Evolutionary conservation across 2,329 filamentous ascomycete genomes (phyloP).

Genomic region (Lachnellula willkommii): DNA sequence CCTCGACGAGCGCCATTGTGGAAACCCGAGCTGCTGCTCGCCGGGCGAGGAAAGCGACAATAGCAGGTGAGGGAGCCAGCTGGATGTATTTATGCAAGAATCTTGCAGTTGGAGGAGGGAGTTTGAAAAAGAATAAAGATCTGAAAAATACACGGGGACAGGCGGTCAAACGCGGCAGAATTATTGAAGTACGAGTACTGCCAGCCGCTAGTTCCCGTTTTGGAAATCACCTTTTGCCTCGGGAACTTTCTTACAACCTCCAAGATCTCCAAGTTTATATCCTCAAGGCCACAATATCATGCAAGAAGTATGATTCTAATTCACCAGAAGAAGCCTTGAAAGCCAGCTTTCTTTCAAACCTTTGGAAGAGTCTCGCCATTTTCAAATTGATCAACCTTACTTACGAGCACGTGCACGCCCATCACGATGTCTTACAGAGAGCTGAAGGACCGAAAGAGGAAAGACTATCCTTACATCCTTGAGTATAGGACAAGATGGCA

Average conservation of each 20-base stretch:
- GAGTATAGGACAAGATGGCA: constrained; percentile 87
- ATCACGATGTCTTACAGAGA: constrained; percentile 29
- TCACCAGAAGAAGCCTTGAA: too few relatives aligned
- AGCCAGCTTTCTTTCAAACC: too few relatives aligned
- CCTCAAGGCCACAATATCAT: too few relatives aligned
- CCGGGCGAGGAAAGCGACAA: constrained; percentile 46
- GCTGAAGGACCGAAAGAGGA: constrained; percentile 58
- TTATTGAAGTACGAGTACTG: neutral
- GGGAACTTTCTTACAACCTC: neutral
- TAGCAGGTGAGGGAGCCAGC: constrained; percentile 47
- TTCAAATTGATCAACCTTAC: too few relatives aligned
- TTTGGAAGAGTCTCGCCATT: too few relatives aligned
- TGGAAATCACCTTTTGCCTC: neutral
- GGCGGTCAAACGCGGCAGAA: neutral
- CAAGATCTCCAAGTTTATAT: too few relatives aligned
- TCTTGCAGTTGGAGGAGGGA: neutral
- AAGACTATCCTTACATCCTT: constrained; percentile 71
- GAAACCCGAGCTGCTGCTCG: constrained; percentile 38
- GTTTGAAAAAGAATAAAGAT: neutral
- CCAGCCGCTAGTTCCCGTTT: neutral
- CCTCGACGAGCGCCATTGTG: constrained; percentile 40
- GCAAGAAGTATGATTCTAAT: too few relatives aligned
- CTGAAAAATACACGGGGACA: neutral
- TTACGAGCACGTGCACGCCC: neutral
- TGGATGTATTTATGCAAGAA: neutral